Evolutionary conservation across 805 yeast species (phyloP).

Genomic region (Jamesozyma spencerorum): DNA sequence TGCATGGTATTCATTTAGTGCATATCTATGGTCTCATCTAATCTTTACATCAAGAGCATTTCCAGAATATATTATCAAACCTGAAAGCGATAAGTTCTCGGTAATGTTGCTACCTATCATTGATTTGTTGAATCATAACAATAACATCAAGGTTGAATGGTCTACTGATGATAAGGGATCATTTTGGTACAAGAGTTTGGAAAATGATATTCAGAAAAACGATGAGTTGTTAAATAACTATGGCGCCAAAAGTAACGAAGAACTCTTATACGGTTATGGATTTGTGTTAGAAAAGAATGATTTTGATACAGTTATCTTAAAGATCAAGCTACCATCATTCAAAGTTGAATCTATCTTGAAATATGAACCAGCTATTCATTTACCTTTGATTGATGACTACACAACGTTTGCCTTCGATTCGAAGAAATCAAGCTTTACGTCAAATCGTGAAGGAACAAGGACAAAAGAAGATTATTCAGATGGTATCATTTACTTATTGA

Average conservation of each 20-base stretch:
- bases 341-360: slow-evolving; percentile 25
- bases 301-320: slow-evolving; percentile 56
- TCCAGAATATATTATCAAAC: slow-evolving; percentile 43
- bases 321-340: slow-evolving; percentile 38
- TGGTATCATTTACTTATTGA: slow-evolving; percentile 31
- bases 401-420: slow-evolving; percentile 33
- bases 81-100: slow-evolving; percentile 30
- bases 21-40: slow-evolving; percentile 66
- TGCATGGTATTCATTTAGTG: slow-evolving; percentile 56
- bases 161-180: slow-evolving; percentile 29
- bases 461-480: slow-evolving; percentile 15
- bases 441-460: slow-evolving; percentile 2
- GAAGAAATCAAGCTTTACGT: neutral
- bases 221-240: slow-evolving; percentile 68
- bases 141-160: slow-evolving; percentile 64
- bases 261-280: slow-evolving; percentile 63
- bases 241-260: slow-evolving; percentile 88
- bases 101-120: slow-evolving; percentile 71
- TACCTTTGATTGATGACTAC: slow-evolving; percentile 34
- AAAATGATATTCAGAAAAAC: slow-evolving; percentile 18
- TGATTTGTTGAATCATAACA: slow-evolving; percentile 70
- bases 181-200: slow-evolving; percentile 38
- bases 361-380: slow-evolving; percentile 28
- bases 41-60: slow-evolving; percentile 74
- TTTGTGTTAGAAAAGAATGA: slow-evolving; percentile 42